Base-by-base conservation (phyloP, 139 green algal species). In the Chlamydomonas sp. region DNA sequence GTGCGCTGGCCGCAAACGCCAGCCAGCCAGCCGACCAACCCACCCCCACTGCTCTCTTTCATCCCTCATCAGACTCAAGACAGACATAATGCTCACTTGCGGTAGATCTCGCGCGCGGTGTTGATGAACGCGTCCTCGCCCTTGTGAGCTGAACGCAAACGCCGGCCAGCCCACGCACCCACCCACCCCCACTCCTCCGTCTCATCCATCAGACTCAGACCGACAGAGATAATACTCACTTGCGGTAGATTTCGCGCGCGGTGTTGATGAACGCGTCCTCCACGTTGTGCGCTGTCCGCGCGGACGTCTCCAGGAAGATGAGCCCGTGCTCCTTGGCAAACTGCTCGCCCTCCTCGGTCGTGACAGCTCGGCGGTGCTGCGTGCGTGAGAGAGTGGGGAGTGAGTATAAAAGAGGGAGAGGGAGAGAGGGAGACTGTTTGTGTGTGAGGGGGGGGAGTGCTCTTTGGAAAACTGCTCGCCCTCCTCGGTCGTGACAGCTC, bases 101-200 rank as follows among this genome's bases (percentile, higher is more conserved):
- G 85, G 74, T 97, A 93, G 59, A 99, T 98, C 70, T 93, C 90
- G n/a, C 85, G 76, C 0, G 94, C 94, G 5, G 94, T 99, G 84
- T 96, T 93, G 78, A 97, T 97, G 82, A 99, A 99, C 0, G 94
- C 94, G n/a, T n/a, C n/a, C n/a, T n/a, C n/a, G n/a, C n/a, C n/a
- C n/a, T n/a, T n/a, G n/a, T n/a, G 13, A 54, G 43, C 43, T n/a
- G 43, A 54, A 54, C 16, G 13, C 43, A 54, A 54, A 24, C 29
- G 22, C 54, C 26, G 6, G 20, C 13, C 54, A n/a, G n/a, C n/a
- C n/a, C n/a, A n/a, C n/a, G n/a, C n/a, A n/a, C n/a, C n/a, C n/a
- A n/a, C n/a, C n/a, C n/a, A n/a, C n/a, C n/a, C n/a, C n/a, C n/a
- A n/a, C n/a, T n/a, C n/a, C n/a, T n/a, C n/a, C n/a, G n/a, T 24